Percentiles rank a stretch among this genome's conserved stretches.
phyloP scores from a whole-genome alignment of 352 stramenopile species.

The Aphanomyces stellatus region DNA sequence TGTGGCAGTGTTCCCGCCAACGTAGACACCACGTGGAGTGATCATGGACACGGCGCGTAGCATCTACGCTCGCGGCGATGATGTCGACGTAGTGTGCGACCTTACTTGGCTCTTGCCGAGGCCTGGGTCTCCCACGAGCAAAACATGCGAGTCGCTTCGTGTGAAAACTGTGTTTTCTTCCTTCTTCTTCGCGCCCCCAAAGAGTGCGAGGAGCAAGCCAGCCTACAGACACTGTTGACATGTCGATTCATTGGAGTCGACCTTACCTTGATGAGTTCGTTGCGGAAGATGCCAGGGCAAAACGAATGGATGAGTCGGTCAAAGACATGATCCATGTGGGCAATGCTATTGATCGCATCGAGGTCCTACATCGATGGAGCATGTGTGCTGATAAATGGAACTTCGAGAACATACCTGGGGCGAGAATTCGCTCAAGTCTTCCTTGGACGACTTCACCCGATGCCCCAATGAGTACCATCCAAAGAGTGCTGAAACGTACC shows the following conservation, averaged over 20 bases:
- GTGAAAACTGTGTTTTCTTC: conserved; percentile 66
- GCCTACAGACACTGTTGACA: conserved; percentile 32
- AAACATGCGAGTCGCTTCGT: conserved; percentile 90
- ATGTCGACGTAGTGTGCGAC: not conserved
- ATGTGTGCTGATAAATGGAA: no score
- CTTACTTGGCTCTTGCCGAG: conserved; percentile 90
- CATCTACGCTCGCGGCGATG: conserved; percentile 47
- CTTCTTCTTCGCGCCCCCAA: conserved; percentile 85
- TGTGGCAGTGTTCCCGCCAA: conserved; percentile 95
- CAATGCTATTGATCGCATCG: conserved; percentile 85
- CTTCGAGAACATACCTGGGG: not conserved
- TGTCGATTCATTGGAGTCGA: no score
- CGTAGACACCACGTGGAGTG: conserved; percentile 92
- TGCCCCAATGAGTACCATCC: not conserved
- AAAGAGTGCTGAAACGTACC: conserved; percentile 19
- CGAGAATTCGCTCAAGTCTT: conserved; percentile 19
- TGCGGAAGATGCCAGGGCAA: conserved; percentile 95
- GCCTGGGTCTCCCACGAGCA: conserved; percentile 94
- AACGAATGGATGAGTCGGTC: conserved; percentile 92
- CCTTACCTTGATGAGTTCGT: conserved; percentile 93
- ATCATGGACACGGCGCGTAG: conserved; percentile 86
- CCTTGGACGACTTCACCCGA: conserved; percentile 10
- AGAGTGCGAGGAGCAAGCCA: conserved; percentile 91
- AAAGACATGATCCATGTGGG: conserved; percentile 85
- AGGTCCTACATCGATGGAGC: no score